Percentiles rank a stretch among this genome's conserved stretches.
These are phyloP conservation scores for Juglanconis sp. DNA, from an alignment of 2,329 filamentous ascomycete species.

Conservation along the genomic window DNA sequence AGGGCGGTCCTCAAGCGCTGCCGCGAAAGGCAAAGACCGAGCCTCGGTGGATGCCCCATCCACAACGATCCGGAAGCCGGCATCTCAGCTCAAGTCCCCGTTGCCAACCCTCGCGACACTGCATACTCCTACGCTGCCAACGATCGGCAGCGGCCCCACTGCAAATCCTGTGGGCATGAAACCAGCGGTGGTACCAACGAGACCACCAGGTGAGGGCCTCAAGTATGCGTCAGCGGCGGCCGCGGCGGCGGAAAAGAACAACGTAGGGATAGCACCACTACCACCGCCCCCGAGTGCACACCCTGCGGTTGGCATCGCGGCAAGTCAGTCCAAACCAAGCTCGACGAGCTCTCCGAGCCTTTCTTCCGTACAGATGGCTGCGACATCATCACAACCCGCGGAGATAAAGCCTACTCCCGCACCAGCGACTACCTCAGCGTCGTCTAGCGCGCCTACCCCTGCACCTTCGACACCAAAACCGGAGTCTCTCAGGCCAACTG, in stretches of 20 bases:
- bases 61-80: slow-evolving; percentile 65
- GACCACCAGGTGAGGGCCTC: slow-evolving; percentile 82
- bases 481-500: slow-evolving; percentile 31
- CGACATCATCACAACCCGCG: slow-evolving; percentile 31
- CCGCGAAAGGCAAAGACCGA: slow-evolving; percentile 48
- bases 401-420: slow-evolving; percentile 31
- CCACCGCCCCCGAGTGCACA: slow-evolving; percentile 76
- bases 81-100: slow-evolving; percentile 88
- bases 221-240: slow-evolving; percentile 97
- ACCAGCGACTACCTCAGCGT: slow-evolving; percentile 27
- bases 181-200: slow-evolving; percentile 79
- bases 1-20: slow-evolving; percentile 41
- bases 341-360: slow-evolving; percentile 53
- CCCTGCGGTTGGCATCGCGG: slow-evolving; percentile 40
- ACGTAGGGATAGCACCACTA: slow-evolving; percentile 87
- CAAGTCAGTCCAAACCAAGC: slow-evolving; percentile 53
- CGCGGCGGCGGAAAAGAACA: slow-evolving; percentile 83
- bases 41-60: slow-evolving; percentile 56
- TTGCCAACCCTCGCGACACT: slow-evolving; percentile 88
- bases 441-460: slow-evolving; percentile 26
- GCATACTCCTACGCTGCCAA: slow-evolving; percentile 64
- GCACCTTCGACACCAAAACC: slow-evolving; percentile 28
- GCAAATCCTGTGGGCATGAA: slow-evolving; percentile 68
- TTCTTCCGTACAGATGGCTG: slow-evolving; percentile 44
- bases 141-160: slow-evolving; percentile 53